Conservation (phyloP, 2,329 filamentous ascomycete genomes). For the Trichoderma sp. region DNA sequence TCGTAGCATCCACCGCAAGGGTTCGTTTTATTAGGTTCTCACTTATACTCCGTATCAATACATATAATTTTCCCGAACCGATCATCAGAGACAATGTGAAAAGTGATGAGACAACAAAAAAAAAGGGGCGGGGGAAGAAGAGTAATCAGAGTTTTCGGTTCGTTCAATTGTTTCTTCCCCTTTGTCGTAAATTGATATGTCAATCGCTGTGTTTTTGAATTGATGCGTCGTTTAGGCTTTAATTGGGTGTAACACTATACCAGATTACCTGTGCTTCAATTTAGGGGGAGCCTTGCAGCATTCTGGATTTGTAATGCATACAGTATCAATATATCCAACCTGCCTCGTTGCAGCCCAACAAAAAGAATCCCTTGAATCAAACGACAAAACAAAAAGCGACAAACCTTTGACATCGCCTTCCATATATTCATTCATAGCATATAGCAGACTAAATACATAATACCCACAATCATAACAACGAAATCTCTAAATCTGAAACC, state of each 20-base stretch:
- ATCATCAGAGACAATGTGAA: background rate
- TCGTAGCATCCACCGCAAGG: conserved; percentile 8
- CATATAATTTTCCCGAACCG: background rate
- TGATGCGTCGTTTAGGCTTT: background rate
- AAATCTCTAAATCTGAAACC: conserved; percentile 9
- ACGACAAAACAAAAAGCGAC: no score
- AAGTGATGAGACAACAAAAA: background rate
- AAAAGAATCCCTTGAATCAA: background rate
- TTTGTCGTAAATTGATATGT: background rate
- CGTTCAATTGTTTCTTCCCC: background rate
- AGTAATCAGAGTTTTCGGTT: background rate
- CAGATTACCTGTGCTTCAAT: background rate
- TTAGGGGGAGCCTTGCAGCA: background rate
- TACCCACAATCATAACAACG: background rate
- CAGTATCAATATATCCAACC: background rate
- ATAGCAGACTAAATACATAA: background rate
- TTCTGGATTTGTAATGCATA: background rate
- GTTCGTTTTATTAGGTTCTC: conserved; percentile 14
- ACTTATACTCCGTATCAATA: background rate
- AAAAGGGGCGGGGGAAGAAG: background rate
- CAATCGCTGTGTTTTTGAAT: background rate
- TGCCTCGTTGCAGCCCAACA: background rate
- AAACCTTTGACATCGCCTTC: background rate
- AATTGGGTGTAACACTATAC: background rate
- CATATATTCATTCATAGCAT: background rate